These are phyloP conservation scores for Plantago coronopus DNA, from an alignment of 305 asterid species.

Conservation along the genomic window DNA sequence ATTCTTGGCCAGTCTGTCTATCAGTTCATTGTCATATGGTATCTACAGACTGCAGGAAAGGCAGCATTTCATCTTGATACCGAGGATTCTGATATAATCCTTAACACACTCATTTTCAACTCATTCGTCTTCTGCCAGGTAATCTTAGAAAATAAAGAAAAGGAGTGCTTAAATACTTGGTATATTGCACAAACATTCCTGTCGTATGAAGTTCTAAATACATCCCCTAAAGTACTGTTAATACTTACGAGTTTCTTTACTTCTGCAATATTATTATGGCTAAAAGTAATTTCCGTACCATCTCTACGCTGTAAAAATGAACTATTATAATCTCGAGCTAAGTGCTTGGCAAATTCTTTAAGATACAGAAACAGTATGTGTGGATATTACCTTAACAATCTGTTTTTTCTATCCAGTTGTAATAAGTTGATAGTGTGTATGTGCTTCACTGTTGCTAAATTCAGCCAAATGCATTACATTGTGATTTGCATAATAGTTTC, in stretches of 20 bases:
- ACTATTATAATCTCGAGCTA: too few species aligned
- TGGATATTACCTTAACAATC: too few species aligned
- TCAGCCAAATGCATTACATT: too few species aligned
- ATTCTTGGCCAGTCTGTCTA: conserved; percentile 78
- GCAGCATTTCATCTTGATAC: conserved; percentile 58
- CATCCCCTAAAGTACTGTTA: too few species aligned
- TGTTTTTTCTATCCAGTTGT: too few species aligned
- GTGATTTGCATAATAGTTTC: too few species aligned
- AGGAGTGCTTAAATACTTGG: neutral
- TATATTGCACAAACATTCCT: neutral
- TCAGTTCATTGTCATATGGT: conserved; percentile 86
- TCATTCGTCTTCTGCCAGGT: conserved; percentile 97
- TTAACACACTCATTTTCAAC: conserved; percentile 89
- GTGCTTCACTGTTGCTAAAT: too few species aligned
- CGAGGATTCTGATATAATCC: conserved; percentile 60
- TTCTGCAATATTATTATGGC: neutral
- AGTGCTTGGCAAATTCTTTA: too few species aligned
- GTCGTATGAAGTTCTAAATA: neutral
- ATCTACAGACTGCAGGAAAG: conserved; percentile 79
- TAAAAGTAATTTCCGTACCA: too few species aligned
- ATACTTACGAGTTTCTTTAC: neutral
- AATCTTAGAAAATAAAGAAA: conserved; percentile 7
- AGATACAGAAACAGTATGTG: too few species aligned
- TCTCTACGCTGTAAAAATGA: too few species aligned
- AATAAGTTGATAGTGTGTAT: too few species aligned